phyloP scores from a whole-genome alignment of 495 filamentous ascomycete genomes.

The Neurospora sp. region DNA sequence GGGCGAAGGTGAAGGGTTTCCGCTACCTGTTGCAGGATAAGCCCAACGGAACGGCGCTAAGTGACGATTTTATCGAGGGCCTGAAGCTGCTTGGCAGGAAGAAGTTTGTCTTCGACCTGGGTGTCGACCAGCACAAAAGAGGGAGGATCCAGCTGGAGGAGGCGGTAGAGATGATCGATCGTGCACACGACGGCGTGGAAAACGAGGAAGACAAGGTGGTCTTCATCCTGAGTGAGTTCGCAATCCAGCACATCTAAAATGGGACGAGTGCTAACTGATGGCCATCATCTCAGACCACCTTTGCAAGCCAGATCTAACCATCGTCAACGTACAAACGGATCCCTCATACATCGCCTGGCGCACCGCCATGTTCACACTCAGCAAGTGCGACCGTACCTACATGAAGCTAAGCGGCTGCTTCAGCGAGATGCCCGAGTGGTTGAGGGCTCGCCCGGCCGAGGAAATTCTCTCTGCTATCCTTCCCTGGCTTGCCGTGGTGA shows the following conservation, averaged over 20 bases:
- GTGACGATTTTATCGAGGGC: constrained; percentile 53
- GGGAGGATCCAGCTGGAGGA: constrained; percentile 64
- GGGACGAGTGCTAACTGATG: neutral
- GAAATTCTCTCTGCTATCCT: constrained; percentile 36
- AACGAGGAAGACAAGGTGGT: constrained; percentile 45
- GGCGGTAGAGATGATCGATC: constrained; percentile 60
- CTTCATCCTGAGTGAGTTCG: constrained; percentile 61
- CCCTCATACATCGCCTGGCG: constrained; percentile 48
- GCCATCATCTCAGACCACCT: constrained; percentile 53
- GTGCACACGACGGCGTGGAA: constrained; percentile 45
- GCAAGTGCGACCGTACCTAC: constrained; percentile 50
- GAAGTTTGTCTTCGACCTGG: constrained; percentile 66
- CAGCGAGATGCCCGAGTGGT: constrained; percentile 52
- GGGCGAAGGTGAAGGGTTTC: constrained; percentile 51
- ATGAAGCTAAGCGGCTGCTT: constrained; percentile 87
- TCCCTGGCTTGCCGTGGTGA: constrained; percentile 57
- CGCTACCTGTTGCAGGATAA: constrained; percentile 76
- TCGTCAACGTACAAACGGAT: constrained; percentile 36
- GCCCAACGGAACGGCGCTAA: constrained; percentile 49
- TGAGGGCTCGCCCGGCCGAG: constrained; percentile 28
- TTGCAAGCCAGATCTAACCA: constrained; percentile 70
- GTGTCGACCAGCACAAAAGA: constrained; percentile 60
- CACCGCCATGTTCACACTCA: constrained; percentile 46
- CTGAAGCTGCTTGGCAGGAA: constrained; percentile 55
- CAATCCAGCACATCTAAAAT: neutral